Conservation (phyloP, 2,329 filamentous ascomycete species). For the Botrytis squamosa region DNA sequence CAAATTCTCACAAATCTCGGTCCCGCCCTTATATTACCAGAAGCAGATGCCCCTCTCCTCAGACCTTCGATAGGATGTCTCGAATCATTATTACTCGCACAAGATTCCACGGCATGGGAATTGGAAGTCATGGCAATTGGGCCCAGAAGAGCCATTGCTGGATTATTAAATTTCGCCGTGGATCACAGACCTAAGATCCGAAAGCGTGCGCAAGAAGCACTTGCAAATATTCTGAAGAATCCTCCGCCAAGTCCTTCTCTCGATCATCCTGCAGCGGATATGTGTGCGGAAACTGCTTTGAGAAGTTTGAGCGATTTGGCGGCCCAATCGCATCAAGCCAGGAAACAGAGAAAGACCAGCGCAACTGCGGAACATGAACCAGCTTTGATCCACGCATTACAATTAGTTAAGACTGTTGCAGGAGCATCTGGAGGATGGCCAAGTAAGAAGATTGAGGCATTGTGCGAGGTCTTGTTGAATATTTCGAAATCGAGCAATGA, state of each 20-base stretch:
- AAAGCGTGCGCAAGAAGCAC: conserved; percentile 86
- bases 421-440: conserved; percentile 90
- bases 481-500: conserved; percentile 91
- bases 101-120: conserved; percentile 86
- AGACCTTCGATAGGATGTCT: conserved; percentile 88
- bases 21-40: conserved; percentile 74
- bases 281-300: conserved; percentile 91
- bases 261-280: conserved; percentile 91
- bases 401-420: conserved; percentile 88
- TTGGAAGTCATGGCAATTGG: conserved; percentile 79
- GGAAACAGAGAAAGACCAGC: conserved; percentile 63
- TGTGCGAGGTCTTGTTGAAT: conserved; percentile 84
- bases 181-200: conserved; percentile 91
- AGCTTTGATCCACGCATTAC: conserved; percentile 83
- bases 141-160: conserved; percentile 82
- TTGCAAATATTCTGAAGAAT: conserved; percentile 77
- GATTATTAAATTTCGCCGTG: conserved; percentile 78
- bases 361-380: conserved; percentile 68
- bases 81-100: conserved; percentile 85
- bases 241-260: conserved; percentile 88
- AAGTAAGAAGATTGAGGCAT: conserved; percentile 86
- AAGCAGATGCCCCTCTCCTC: conserved; percentile 84
- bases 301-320: conserved; percentile 75
- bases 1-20: conserved; percentile 87
- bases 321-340: conserved; percentile 57